Evolutionary conservation across 2,329 filamentous ascomycete genomes (phyloP).

Genomic region (Tolypocladium sp.): DNA sequence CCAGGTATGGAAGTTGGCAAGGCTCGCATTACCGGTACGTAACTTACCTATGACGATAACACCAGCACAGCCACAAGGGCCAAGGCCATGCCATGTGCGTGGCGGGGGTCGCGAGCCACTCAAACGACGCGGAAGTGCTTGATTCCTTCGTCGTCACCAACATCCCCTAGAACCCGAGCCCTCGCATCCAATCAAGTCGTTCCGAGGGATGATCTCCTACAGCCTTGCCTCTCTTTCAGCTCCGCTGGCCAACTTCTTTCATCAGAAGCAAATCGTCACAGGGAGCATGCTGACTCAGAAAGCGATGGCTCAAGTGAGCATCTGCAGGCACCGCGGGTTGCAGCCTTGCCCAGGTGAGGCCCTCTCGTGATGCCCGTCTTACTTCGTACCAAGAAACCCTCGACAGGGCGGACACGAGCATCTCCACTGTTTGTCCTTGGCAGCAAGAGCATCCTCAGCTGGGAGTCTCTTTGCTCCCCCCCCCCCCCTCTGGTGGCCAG

Average conservation of each 20-base stretch:
- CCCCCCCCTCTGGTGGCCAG: not conserved
- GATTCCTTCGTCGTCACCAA: not conserved
- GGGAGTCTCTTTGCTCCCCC: not conserved
- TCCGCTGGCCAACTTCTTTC: not conserved
- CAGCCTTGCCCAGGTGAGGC: not conserved
- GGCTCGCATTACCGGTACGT: not conserved
- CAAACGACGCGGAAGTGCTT: not conserved
- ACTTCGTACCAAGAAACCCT: not conserved
- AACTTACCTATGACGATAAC: not conserved
- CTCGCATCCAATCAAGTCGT: not conserved
- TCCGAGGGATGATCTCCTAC: not conserved
- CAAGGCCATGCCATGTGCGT: not conserved
- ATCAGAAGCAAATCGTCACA: not conserved
- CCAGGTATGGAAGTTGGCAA: not conserved
- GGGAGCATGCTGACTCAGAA: not conserved
- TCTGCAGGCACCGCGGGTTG: not conserved
- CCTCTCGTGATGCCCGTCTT: not conserved
- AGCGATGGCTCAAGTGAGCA: not conserved
- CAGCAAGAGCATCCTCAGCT: not conserved
- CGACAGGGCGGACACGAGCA: not conserved
- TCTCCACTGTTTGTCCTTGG: not conserved
- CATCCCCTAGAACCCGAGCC: not conserved
- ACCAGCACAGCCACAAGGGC: not conserved
- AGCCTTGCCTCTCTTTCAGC: not conserved
- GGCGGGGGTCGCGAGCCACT: not conserved